Evolutionary conservation across 768 basidiomycete species (phyloP).

Genomic region (Paxillus ammoniavirescens): DNA sequence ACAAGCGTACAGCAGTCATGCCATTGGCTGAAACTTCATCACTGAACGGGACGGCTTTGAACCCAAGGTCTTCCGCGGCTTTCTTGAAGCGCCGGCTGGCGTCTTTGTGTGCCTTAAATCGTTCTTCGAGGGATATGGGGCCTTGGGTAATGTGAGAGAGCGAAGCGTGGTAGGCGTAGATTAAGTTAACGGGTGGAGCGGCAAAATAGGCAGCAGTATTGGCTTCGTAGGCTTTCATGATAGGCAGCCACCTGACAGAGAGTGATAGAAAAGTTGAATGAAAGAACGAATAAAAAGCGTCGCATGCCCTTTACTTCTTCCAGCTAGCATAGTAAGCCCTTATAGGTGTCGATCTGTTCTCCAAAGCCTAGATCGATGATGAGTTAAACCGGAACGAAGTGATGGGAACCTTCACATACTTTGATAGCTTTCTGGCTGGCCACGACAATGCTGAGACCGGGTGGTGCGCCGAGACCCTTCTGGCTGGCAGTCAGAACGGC

Average conservation of each 20-base stretch:
- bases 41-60: slow-evolving; percentile 68
- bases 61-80: slow-evolving; percentile 61
- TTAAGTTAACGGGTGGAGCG: slow-evolving; percentile 91
- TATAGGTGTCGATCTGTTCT: slow-evolving; percentile 44
- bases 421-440: slow-evolving; percentile 79
- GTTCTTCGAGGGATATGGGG: slow-evolving; percentile 66
- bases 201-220: slow-evolving; percentile 88
- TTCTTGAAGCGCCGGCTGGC: slow-evolving; percentile 69
- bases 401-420: slow-evolving; percentile 29
- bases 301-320: slow-evolving; percentile 57
- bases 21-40: slow-evolving; percentile 81
- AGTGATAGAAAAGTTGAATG: background rate
- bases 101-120: slow-evolving; percentile 73
- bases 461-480: slow-evolving; percentile 92
- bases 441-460: slow-evolving; percentile 85
- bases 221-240: slow-evolving; percentile 91
- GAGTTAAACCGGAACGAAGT: background rate
- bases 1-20: slow-evolving; percentile 76
- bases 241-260: slow-evolving; percentile 71
- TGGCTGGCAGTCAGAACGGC: slow-evolving; percentile 84
- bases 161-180: slow-evolving; percentile 88
- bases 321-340: slow-evolving; percentile 87
- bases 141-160: slow-evolving; percentile 67
- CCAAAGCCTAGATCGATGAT: slow-evolving; percentile 2
- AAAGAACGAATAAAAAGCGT: background rate